Evolutionary conservation across 768 basidiomycete genomes (phyloP).

Genomic region (Amanita pallidorosea): DNA sequence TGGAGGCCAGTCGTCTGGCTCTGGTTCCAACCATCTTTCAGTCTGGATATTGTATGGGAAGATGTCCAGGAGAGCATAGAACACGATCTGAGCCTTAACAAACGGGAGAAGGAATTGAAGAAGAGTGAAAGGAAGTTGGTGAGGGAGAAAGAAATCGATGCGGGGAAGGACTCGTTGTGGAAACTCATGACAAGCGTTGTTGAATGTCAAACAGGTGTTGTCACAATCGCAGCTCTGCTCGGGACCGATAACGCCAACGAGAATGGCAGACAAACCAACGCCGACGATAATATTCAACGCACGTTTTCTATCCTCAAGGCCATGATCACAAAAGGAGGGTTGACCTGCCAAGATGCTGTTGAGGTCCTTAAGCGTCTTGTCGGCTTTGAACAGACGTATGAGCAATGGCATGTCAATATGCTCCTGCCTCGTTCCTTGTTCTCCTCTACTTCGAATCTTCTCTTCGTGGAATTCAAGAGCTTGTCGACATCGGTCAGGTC

Average conservation of each 20-base stretch:
- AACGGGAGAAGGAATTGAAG: slow-evolving; percentile 16
- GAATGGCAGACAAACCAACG: slow-evolving; percentile 14
- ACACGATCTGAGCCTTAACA: slow-evolving; percentile 17
- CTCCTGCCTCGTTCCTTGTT: slow-evolving; percentile 45
- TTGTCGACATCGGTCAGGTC: slow-evolving; percentile 38
- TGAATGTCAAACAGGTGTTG: slow-evolving; percentile 39
- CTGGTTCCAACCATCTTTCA: slow-evolving; percentile 45
- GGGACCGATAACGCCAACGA: slow-evolving; percentile 14
- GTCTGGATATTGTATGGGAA: slow-evolving; percentile 16
- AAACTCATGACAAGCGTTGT: slow-evolving; percentile 39
- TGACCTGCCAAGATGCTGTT: slow-evolving; percentile 43
- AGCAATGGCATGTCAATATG: slow-evolving; percentile 34
- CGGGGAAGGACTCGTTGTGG: slow-evolving; percentile 29
- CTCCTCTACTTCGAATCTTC: slow-evolving; percentile 42
- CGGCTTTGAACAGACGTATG: slow-evolving; percentile 18
- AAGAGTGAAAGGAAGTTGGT: slow-evolving; percentile 5
- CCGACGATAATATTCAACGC: slow-evolving; percentile 32
- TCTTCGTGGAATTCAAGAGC: slow-evolving; percentile 39
- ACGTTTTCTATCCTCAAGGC: slow-evolving; percentile 37
- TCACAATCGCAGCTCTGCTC: slow-evolving; percentile 45
- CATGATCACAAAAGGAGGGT: slow-evolving; percentile 48
- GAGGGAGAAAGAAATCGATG: slow-evolving; percentile 12
- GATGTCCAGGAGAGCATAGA: slow-evolving; percentile 18
- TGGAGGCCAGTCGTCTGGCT: slow-evolving; percentile 64
- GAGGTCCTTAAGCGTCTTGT: slow-evolving; percentile 35